Evolutionary conservation across 441 rosid species (phyloP).

Genomic region (Erodium moschatum): DNA sequence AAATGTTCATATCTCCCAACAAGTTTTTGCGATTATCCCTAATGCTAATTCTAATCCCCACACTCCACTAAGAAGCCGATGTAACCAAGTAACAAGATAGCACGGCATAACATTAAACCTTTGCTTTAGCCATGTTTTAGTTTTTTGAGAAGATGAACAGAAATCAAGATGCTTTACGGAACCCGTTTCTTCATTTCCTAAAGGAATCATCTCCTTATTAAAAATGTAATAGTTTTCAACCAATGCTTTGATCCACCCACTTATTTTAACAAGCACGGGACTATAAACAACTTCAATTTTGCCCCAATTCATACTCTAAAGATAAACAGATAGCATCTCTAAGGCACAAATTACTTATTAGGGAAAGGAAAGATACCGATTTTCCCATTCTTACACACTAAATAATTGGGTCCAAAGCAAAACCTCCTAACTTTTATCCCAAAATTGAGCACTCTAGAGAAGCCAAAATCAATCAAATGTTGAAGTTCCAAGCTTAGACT

Average conservation of each 20-base stretch:
- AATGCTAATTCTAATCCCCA: not conserved
- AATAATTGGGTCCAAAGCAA: not conserved
- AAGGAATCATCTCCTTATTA: not conserved
- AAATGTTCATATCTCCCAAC: no score
- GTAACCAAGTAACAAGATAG: not conserved
- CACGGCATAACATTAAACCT: not conserved
- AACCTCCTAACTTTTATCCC: no score
- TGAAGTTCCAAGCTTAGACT: not conserved
- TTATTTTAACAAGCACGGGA: not conserved
- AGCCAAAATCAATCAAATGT: not conserved
- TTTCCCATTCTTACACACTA: not conserved
- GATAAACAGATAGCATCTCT: not conserved
- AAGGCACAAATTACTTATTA: not conserved
- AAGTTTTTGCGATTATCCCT: no score
- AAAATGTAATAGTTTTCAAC: not conserved
- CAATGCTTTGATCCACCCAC: not conserved
- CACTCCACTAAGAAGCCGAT: not conserved
- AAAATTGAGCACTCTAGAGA: not conserved
- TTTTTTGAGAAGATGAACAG: not conserved
- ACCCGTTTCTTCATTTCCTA: not conserved
- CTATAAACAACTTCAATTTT: not conserved
- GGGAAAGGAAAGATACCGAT: not conserved
- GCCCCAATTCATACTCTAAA: not conserved
- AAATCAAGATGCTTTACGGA: not conserved
- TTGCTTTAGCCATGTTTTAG: not conserved